Base-by-base conservation (phyloP, 495 filamentous ascomycete species). In the Lepidopterella palustris region DNA sequence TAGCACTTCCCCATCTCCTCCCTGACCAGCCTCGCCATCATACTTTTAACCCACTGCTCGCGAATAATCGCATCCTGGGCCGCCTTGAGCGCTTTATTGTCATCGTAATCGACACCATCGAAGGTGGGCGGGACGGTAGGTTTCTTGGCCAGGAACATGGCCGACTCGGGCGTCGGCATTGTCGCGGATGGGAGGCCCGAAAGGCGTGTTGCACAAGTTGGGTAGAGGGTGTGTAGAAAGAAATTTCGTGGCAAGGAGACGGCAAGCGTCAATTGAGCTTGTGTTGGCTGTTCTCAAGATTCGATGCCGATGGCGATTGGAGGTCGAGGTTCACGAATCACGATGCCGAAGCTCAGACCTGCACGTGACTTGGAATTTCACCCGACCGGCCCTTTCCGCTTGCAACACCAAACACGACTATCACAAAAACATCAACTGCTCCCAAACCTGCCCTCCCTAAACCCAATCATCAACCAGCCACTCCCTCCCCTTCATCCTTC, bases 1-100 rank as follows among this genome's bases (percentile, higher is more conserved):
- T 98, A 98, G 76, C 93, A 98, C 79, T 95, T 96, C 67, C 89
- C 84, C 76, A 98, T 73, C 78, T 98, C 95, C 75, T 97, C 89
- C 39, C 91, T 81, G 31, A 97, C 89, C 53, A 98, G 77, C 59
- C 93, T 79, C 20, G 89, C 88, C 93, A 97, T 97, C 93, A 98
- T 98, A 66, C 84, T 86, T 72, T 84, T 84, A 26, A 98, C 90
- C 95, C 95, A 98, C 77, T 98, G 93, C 76, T 98, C 93, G 40
- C 90, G 84, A 67, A 98, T 84, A 47, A 98, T 85, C 31, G 92
- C 86, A 68, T 98, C 93, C 67, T 95, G 93, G 59, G 95, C 92
- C 56, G 88, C 87, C 79, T 97, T 96, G 53, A 97, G 76, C 63
- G 86, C 84, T 70, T 81, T 80, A 65, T 86, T 95, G 80, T 98